Evolutionary conservation across 225 moss, liverwort and hornwort genomes (phyloP), one percentile per base, ranked within the genome.

Genomic region (Pseudisothecium myosuroides): DNA sequence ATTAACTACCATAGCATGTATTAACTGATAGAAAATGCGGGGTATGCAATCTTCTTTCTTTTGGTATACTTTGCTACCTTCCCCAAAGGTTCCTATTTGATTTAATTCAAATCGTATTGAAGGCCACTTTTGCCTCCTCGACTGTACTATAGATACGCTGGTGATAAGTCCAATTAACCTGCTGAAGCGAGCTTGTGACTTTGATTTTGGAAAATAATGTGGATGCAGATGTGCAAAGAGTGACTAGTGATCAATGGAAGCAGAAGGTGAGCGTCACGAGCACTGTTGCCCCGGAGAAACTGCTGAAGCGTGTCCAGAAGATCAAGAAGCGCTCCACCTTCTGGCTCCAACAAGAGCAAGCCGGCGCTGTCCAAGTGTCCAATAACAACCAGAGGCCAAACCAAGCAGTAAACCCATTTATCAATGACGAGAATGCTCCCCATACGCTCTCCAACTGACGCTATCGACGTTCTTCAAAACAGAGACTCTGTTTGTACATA

Each of bases 261-360:
- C 90, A 90, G 73, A 89, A 81, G 76, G 92, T 93, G 78, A 92
- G 85, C 50, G 87, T 93, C 32, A 87, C 89, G 8, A 90, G 93
- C n/a, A n/a, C 82, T 4, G 82, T 90, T 12, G 28, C 87, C 47
- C 73, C 92, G 13, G 93, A 93, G 82, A 87, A 60, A 17, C 82
- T 93, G 39, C 83, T 93, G 64, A 56, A 87, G 87, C 90, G 92
- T 27, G 60, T 92, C 22, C 93, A 90, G 82, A 90, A 90, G 83
- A 90, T 93, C 43, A 92, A 93, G 90, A 93, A 93, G 87, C 85
- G 87, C 22, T 90, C 93, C 43, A 82, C 88, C 37, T 85, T 89
- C 72, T 92, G 92, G 90, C 87, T 82, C n/a, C 92, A 82, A 41
- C 90, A 89, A 61, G 68, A 81, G 56, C 87, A 89, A 27, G 26